Percentiles rank a stretch among this genome's conserved stretches.
Evolutionary conservation across 306 rosid species (phyloP).

Genomic region (Styphnolobium japonicum): DNA sequence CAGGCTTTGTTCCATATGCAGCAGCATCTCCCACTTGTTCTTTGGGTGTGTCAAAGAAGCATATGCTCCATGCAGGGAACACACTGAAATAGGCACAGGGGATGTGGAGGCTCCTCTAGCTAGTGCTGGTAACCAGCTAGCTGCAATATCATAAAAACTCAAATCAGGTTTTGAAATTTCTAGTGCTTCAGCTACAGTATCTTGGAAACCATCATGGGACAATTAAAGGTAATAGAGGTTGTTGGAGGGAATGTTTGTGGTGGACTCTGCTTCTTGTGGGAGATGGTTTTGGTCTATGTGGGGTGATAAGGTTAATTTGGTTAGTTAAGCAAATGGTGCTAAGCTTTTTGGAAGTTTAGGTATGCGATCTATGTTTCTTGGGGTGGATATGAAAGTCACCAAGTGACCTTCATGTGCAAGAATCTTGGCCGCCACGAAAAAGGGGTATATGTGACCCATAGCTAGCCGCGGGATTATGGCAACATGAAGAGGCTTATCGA

Average conservation of each 20-base stretch:
- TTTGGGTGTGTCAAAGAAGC: conserved; percentile 42
- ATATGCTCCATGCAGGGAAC: conserved; percentile 40
- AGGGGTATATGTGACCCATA: conserved; percentile 55
- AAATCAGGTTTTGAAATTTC: conserved; percentile 39
- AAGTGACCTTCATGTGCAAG: conserved; percentile 53
- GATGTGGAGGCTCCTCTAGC: conserved; percentile 22
- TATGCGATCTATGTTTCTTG: conserved; percentile 49
- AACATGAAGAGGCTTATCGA: conserved; percentile 41
- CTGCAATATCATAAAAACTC: conserved; percentile 51
- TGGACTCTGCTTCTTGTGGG: conserved; percentile 46
- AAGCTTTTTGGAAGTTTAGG: conserved; percentile 41
- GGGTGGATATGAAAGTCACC: conserved; percentile 49
- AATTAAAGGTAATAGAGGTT: conserved; percentile 37
- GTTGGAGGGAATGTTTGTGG: conserved; percentile 43
- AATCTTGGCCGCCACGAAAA: conserved; percentile 46
- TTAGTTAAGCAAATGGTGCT: conserved; percentile 20
- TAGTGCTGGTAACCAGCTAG: conserved; percentile 31
- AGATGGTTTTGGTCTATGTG: conserved; percentile 25
- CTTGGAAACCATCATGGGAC: conserved; percentile 46
- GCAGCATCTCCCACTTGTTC: conserved; percentile 30
- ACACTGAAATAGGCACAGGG: conserved; percentile 38
- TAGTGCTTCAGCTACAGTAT: conserved; percentile 26
- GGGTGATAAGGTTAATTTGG: conserved; percentile 42
- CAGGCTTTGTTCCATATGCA: conserved; percentile 3
- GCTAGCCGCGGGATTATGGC: conserved; percentile 73